These are phyloP conservation scores for Hirschioporus abietinus DNA, from an alignment of 768 basidiomycete species.

Conservation along the genomic window DNA sequence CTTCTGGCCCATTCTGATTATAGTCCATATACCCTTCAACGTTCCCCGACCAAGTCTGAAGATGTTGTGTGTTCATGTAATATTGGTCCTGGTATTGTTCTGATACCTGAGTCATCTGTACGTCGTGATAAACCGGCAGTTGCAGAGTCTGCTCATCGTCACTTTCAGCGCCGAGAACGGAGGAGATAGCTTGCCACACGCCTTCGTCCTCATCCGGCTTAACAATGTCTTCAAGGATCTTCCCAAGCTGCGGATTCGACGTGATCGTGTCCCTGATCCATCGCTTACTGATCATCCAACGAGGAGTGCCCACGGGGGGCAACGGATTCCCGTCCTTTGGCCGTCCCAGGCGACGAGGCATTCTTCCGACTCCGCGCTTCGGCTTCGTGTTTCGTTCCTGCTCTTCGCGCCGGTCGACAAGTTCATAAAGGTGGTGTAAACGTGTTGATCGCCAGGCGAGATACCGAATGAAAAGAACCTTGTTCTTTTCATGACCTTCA, in stretches of 20 bases:
- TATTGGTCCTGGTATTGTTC: background rate
- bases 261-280: slow-evolving; percentile 46
- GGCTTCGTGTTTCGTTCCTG: slow-evolving; percentile 40
- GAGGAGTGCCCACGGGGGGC: slow-evolving; percentile 58
- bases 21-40: background rate
- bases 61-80: background rate
- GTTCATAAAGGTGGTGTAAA: slow-evolving; percentile 52
- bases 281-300: slow-evolving; percentile 72
- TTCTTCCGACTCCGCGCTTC: slow-evolving; percentile 53
- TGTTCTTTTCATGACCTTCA: slow-evolving; percentile 24
- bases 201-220: slow-evolving; percentile 45
- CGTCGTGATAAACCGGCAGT: background rate
- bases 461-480: slow-evolving; percentile 49
- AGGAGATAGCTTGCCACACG: slow-evolving; percentile 27
- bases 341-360: slow-evolving; percentile 47
- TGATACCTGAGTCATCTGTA: background rate
- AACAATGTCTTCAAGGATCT: slow-evolving; percentile 38
- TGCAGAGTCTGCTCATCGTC: slow-evolving; percentile 26
- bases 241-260: slow-evolving; percentile 43
- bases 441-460: slow-evolving; percentile 65
- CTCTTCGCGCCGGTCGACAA: slow-evolving; percentile 54
- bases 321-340: slow-evolving; percentile 51
- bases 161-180: slow-evolving; percentile 50
- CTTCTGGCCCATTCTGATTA: background rate
- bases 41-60: background rate